Evolutionary conservation across 2,329 filamentous ascomycete species (phyloP), one percentile per base, ranked within the genome.

Genomic region (Colletotrichum karsti): DNA sequence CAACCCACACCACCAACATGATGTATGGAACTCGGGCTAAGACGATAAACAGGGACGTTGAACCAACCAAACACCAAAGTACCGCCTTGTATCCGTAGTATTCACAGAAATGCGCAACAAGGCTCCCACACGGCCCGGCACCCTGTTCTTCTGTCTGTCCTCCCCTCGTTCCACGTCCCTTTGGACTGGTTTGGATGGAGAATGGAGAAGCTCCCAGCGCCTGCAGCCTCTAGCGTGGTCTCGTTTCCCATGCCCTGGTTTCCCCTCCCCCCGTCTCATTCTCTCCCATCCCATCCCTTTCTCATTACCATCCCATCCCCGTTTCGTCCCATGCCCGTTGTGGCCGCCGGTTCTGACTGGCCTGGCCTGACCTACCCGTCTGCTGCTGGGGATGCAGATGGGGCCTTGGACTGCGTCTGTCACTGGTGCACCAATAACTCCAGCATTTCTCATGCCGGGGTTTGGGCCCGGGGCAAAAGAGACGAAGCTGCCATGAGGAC

Each of bases 321-420:
- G 46, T 63, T 63, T 57, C 63, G 64, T 64, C 46, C 64, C 53
- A 64, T 67, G 53, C 60, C 64, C 64, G 59, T 63, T 46, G 64
- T 44, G 58, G 53, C 39, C 53, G 37, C 42, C 35, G 51, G 50
- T 51, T 63, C 50, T 67, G 58, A 63, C 53, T 63, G 63, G 63
- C 28, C 59, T 63, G n/a, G 54, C 53, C 42, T 51, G 53, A 41
- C 54, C 35, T 58, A 35, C 26, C 28, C 48, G n/a, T n/a, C n/a
- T n/a, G n/a, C 59, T 63, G 50, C 50, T 28, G n/a, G 44, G 30
- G 12, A 41, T 15, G 15, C 8, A 15, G 37, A 41, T 41, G 37
- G 37, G n/a, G n/a, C n/a, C 37, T 5, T 7, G 37, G 8, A 41
- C 37, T 10, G 20, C 42, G 24, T 33, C 51, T 63, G 61, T 63